Percentiles rank a stretch among this genome's conserved stretches.
phyloP scores from a whole-genome alignment of 352 stramenopile species.

The Phytophthora chlamydospora region DNA sequence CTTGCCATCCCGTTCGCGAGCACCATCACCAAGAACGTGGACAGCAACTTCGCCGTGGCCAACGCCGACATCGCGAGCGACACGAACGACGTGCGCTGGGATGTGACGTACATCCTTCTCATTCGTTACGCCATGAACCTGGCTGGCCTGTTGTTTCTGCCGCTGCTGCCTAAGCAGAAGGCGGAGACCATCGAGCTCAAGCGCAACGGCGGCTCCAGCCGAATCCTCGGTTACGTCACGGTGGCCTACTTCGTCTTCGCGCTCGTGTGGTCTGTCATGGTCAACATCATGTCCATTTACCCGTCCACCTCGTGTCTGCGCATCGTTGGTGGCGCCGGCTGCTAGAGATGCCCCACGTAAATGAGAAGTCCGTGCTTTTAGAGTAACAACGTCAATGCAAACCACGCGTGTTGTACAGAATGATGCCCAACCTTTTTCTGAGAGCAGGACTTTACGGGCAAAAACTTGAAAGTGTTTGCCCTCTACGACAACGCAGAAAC shows the following conservation, averaged over 20 bases:
- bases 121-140: constrained; percentile 51
- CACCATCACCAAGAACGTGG: constrained; percentile 48
- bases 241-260: constrained; percentile 44
- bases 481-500: too few species aligned
- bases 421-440: constrained; percentile 6
- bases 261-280: constrained; percentile 36
- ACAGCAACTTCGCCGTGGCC: constrained; percentile 43
- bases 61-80: constrained; percentile 50
- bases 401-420: constrained; percentile 2
- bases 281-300: constrained; percentile 46
- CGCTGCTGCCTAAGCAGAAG: constrained; percentile 56
- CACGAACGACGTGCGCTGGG: constrained; percentile 37
- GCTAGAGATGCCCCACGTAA: constrained; percentile 18
- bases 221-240: constrained; percentile 41
- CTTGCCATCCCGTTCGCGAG: constrained; percentile 43
- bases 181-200: constrained; percentile 47
- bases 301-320: constrained; percentile 34
- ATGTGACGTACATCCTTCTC: constrained; percentile 50
- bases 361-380: neutral
- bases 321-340: constrained; percentile 37
- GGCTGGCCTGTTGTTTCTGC: constrained; percentile 38
- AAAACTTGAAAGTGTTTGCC: too few species aligned
- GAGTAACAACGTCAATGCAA: constrained; percentile 5
- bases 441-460: too few species aligned
- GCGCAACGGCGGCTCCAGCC: constrained; percentile 44